Base-by-base conservation (phyloP, 2,329 filamentous ascomycete genomes). In the Ilyonectria sp. region DNA sequence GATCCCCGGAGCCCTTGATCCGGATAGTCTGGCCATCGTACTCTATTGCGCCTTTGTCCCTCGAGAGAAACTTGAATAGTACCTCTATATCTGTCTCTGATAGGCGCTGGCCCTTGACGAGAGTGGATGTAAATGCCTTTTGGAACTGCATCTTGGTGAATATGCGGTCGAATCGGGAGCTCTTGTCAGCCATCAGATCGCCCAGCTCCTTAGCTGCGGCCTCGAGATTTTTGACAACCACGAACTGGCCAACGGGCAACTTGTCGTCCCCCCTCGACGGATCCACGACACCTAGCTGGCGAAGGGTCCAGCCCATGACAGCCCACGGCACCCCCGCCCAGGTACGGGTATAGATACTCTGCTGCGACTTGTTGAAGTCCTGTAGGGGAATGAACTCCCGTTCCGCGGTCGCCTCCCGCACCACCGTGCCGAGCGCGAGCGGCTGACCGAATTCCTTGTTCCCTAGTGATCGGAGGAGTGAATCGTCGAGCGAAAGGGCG, bases 381-480 rank as follows among this genome's bases (percentile, higher is more conserved):
- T 88, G 82, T 11, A 95, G 76, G 0, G 92, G 89, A 13, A 97
- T 84, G 79, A 97, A 88, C 50, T 92, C 90, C 53, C 87, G 90
- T 49, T 86, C 89, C 58, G 87, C 84, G 1, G 96, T 82, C 0
- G 93, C 93, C 74, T 98, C 95, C 33, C 83, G 82, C 55, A 98
- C 84, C 6, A 95, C 96, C 4, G 91, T 89, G 1, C 92, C 92
- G 1, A 99, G 84, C 3, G 93, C 94, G 10, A 95, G 86, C 2
- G 96, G 96, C 52, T 91, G 88, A 2, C 96, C 96, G 80, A 90
- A 95, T 74, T 95, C 91, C 50, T 90, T 90, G 55, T 87, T 93
- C 71, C 95, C 91, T 60, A 99, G 84, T 40, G 90, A 89, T 26
- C 89, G 87, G 23, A 93, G 83, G 1, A 99, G 86, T 33, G 89